phyloP scores from a whole-genome alignment of 2,329 filamentous ascomycete genomes.

The Graphium sp. region DNA sequence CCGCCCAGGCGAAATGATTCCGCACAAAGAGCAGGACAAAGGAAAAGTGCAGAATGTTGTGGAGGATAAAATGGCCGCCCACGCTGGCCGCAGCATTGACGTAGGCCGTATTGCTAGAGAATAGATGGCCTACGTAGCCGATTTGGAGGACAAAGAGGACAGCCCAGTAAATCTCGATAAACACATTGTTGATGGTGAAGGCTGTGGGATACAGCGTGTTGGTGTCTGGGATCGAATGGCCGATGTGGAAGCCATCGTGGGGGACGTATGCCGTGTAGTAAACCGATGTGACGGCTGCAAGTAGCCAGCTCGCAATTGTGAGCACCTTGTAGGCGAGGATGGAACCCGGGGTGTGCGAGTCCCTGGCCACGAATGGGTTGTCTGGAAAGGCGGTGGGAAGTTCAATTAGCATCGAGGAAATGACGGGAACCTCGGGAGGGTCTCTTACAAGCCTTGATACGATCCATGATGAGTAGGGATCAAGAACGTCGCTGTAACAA shows the following conservation, averaged over 20 bases:
- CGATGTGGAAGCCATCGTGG: constrained; percentile 38
- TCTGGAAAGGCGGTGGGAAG: constrained; percentile 20
- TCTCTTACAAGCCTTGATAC: constrained; percentile 13
- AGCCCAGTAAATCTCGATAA: constrained; percentile 62
- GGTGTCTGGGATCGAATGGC: constrained; percentile 58
- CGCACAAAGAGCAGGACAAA: constrained; percentile 75
- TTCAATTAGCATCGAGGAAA: constrained; percentile 2
- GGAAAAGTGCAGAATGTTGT: constrained; percentile 68
- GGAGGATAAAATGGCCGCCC: constrained; percentile 68
- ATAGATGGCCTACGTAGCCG: constrained; percentile 62
- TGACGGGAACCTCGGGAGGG: neutral
- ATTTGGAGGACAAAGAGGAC: constrained; percentile 60
- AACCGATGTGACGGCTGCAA: constrained; percentile 54
- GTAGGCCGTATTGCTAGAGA: constrained; percentile 44
- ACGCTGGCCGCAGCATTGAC: constrained; percentile 63
- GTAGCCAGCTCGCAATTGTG: constrained; percentile 56
- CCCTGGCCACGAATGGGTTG: constrained; percentile 62
- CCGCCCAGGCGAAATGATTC: constrained; percentile 56
- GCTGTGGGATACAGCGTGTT: constrained; percentile 51
- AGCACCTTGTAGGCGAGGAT: constrained; percentile 62
- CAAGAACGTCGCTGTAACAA: constrained; percentile 1
- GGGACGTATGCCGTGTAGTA: constrained; percentile 57
- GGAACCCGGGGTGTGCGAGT: constrained; percentile 42
- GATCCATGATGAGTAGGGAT: constrained; percentile 10
- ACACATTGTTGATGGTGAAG: constrained; percentile 55